Percentiles rank a stretch among this genome's conserved stretches.
Evolutionary conservation across 164 flowering plant genomes (phyloP).

Genomic region (Paratinospora sagittata): DNA sequence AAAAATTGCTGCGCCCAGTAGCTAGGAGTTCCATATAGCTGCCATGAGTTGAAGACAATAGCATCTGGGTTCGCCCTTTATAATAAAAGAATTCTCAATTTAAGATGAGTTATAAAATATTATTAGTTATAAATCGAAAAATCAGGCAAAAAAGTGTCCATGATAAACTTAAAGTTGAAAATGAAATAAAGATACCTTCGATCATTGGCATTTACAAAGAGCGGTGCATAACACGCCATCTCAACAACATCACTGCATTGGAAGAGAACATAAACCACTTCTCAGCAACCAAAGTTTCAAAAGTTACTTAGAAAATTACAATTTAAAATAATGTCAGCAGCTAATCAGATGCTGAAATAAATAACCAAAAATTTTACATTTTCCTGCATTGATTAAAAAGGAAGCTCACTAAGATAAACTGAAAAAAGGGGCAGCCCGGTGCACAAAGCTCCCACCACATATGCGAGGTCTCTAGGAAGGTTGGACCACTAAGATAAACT

Average conservation of each 20-base stretch:
- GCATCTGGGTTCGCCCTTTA: slow-evolving; percentile 92
- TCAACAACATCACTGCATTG: slow-evolving; percentile 75
- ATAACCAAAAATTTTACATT: too few relatives aligned
- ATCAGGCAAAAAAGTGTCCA: too few relatives aligned
- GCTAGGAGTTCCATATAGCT: slow-evolving; percentile 82
- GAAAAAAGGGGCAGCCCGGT: too few relatives aligned
- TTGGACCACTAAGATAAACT: too few relatives aligned
- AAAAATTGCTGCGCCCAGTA: slow-evolving; percentile 83
- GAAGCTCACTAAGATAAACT: too few relatives aligned
- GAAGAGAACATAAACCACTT: slow-evolving; percentile 9
- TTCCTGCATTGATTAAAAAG: too few relatives aligned
- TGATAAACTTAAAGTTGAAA: not conserved
- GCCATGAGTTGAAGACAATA: slow-evolving; percentile 72
- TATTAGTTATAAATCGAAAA: too few relatives aligned
- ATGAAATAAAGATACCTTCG: slow-evolving; percentile 43
- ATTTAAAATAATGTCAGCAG: too few relatives aligned
- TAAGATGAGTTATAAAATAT: not conserved
- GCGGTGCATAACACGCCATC: slow-evolving; percentile 97
- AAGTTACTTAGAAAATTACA: not conserved
- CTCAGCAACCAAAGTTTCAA: not conserved
- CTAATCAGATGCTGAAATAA: too few relatives aligned
- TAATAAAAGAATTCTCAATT: not conserved
- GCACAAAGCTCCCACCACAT: too few relatives aligned
- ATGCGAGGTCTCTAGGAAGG: too few relatives aligned
- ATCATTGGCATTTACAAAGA: slow-evolving; percentile 74